Conservation (phyloP, 805 yeast genomes). For the Candida fluviatilis region DNA sequence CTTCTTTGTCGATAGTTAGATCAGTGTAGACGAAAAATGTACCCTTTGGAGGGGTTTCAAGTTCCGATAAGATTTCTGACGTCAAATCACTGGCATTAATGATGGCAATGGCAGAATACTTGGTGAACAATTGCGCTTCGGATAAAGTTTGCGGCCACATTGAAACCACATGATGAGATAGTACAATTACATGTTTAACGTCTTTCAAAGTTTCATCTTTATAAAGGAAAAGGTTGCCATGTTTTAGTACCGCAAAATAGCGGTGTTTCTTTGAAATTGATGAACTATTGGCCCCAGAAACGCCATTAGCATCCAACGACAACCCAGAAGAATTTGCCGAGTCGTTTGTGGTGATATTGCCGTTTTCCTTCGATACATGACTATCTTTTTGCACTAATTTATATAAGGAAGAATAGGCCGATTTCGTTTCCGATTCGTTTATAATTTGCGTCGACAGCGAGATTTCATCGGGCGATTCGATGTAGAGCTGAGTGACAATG, state of each 20-base stretch:
- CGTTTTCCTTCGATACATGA: slow-evolving; percentile 1
- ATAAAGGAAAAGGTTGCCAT: slow-evolving; percentile 85
- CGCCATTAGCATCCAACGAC: background rate
- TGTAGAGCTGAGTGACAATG: slow-evolving; percentile 74
- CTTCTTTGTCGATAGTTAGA: slow-evolving; percentile 80
- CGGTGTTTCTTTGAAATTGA: slow-evolving; percentile 46
- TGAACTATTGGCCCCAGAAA: slow-evolving; percentile 1
- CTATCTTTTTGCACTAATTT: slow-evolving; percentile 45
- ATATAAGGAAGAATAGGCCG: slow-evolving; percentile 60
- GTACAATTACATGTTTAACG: slow-evolving; percentile 73
- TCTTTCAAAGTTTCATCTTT: slow-evolving; percentile 61
- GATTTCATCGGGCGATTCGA: slow-evolving; percentile 43
- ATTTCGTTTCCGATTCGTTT: slow-evolving; percentile 41
- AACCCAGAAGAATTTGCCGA: slow-evolving; percentile 1
- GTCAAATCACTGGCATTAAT: slow-evolving; percentile 21
- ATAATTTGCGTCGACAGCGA: slow-evolving; percentile 41
- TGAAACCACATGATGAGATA: slow-evolving; percentile 65
- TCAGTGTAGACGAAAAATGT: slow-evolving; percentile 68
- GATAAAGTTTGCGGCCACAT: slow-evolving; percentile 79
- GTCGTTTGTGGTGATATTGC: slow-evolving; percentile 6
- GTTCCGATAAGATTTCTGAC: background rate
- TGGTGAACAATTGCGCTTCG: slow-evolving; percentile 80
- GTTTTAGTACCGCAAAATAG: slow-evolving; percentile 70
- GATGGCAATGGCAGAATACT: slow-evolving; percentile 73
- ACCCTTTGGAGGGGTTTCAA: slow-evolving; percentile 38